Base-by-base conservation (phyloP, 2,329 filamentous ascomycete genomes). In the Blumeria hordei region DNA sequence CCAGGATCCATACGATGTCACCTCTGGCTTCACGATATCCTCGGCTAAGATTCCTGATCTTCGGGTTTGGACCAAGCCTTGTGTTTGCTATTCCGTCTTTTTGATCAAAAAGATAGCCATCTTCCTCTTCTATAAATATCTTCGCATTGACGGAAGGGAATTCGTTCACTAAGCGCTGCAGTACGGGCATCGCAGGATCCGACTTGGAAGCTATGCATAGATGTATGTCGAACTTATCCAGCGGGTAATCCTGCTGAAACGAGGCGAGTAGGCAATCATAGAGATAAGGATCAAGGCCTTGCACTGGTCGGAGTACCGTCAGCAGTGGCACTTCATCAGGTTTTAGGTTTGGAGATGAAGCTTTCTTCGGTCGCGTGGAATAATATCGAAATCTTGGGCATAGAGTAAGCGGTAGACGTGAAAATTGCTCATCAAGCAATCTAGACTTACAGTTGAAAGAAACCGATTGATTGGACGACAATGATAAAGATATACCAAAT, bases 21-120 rank as follows among this genome's bases (percentile, higher is more conserved):
- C 85, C 83, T 59, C 82, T 81, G 1, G 88, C 86, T 64, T 96
- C 88, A 33, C 88, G 73, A 65, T 95, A 98, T 2, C 87, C 88
- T 45, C 87, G 78, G 66, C 88, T 95, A 73, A 96, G 86, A 66
- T 98, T 98, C 53, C 92, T 76, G 62, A 98, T 93, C 71, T 98
- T 98, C n/a, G 92, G 92, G 64, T 98, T 98, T 1, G 92, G 92
- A 0, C 93, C 93, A 56, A 96, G 74, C 56, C 77, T 74, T 58
- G 74, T 68, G 53, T 69, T 63, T 50, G 73, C 68, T 54, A 73
- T 74, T 3, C 14, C 33, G 10, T 69, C 67, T 28, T 28, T 28
- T 35, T 71, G 62, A 34, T 73, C 74, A 54, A 78, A 74, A 8
- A 94, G 70, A 34, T 78, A 67, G 0, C 83, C 78, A 65, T 94